Conservation (phyloP, 192 early-diverging fungal genomes). For the Glomus cerebriforme region DNA sequence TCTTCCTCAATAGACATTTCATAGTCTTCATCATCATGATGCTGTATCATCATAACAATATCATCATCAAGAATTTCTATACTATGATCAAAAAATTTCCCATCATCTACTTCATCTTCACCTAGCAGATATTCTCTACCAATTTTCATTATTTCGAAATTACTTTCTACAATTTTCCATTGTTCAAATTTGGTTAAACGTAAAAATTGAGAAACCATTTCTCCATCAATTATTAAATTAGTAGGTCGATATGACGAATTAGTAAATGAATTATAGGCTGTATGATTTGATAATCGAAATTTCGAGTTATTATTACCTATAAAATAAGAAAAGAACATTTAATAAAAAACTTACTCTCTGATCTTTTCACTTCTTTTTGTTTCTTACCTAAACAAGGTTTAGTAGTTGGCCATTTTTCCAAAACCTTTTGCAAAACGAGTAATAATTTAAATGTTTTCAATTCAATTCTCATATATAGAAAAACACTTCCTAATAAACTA, state of each 20-base stretch:
- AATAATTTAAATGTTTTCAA: conserved; percentile 6
- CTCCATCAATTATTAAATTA: conserved; percentile 14
- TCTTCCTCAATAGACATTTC: neutral
- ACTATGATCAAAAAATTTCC: neutral
- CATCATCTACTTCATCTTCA: neutral
- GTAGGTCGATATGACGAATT: neutral
- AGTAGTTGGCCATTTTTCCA: conserved; percentile 21
- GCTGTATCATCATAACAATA: neutral
- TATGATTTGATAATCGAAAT: neutral
- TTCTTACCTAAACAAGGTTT: conserved; percentile 14
- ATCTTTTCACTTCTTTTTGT: neutral
- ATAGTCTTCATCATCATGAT: neutral
- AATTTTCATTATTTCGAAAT: neutral
- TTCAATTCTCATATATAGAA: conserved; percentile 4
- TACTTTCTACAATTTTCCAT: neutral
- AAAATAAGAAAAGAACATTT: neutral
- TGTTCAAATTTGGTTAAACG: conserved; percentile 2
- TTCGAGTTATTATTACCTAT: neutral
- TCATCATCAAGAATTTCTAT: neutral
- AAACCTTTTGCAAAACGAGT: conserved; percentile 1
- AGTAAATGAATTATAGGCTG: neutral
- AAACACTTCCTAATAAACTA: conserved; percentile 15
- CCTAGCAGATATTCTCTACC: neutral
- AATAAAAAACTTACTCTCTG: neutral
- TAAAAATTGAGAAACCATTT: conserved; percentile 28